These are phyloP conservation scores for Metarhizium robertsii DNA, from an alignment of 2,329 filamentous ascomycete genomes.

Conservation along the genomic window DNA sequence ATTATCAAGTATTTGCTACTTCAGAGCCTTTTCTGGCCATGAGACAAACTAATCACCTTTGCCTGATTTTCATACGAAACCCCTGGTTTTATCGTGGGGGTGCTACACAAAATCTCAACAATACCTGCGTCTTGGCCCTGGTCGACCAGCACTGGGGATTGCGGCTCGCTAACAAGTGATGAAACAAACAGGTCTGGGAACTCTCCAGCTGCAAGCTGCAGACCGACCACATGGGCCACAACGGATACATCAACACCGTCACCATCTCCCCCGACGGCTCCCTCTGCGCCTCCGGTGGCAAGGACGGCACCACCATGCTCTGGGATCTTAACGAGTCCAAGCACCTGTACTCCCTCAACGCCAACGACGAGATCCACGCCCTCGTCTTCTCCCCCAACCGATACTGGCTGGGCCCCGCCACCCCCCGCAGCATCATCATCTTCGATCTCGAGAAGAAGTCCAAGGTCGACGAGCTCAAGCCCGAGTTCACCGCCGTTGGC, in stretches of 20 bases:
- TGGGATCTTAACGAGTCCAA: constrained; percentile 99
- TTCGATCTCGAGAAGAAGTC: constrained; percentile 99
- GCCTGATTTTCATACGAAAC: constrained; percentile 53
- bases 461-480: constrained; percentile 99
- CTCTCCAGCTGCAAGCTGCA: constrained; percentile 98
- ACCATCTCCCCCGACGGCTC: constrained; percentile 99
- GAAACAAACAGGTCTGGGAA: constrained; percentile 90
- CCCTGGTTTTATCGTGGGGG: background rate
- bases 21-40: constrained; percentile 90
- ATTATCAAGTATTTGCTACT: constrained; percentile 99
- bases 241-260: constrained; percentile 99
- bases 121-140: constrained; percentile 3
- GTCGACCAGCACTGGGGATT: background rate
- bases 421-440: constrained; percentile 97
- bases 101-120: constrained; percentile 6
- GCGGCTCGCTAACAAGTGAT: constrained; percentile 4
- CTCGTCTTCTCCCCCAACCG: constrained; percentile 99
- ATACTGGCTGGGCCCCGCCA: constrained; percentile 99
- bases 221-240: constrained; percentile 99
- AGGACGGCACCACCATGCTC: constrained; percentile 99
- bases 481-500: constrained; percentile 91
- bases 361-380: constrained; percentile 99
- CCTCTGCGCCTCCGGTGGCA: constrained; percentile 96
- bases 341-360: constrained; percentile 99
- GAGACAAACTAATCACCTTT: constrained; percentile 92